Conservation (phyloP, 257 asterid genomes). For the Penstemon newberryi region DNA sequence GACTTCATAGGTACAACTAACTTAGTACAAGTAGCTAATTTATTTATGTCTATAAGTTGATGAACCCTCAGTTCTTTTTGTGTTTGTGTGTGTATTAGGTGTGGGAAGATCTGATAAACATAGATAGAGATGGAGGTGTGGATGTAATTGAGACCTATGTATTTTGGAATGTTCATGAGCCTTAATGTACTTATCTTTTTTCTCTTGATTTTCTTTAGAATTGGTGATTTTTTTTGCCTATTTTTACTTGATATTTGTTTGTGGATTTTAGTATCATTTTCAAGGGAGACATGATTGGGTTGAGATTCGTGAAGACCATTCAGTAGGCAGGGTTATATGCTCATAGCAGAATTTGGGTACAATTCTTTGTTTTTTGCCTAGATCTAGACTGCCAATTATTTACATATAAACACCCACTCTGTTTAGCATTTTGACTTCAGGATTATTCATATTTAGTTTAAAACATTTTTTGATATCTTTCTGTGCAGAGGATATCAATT, state of each 20-base stretch:
- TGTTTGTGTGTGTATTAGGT: slow-evolving; percentile 43
- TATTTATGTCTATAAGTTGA: no score
- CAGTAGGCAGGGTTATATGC: slow-evolving; percentile 83
- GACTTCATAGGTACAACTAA: no score
- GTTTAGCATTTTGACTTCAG: no score
- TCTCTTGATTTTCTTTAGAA: slow-evolving; percentile 2
- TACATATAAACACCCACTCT: not conserved
- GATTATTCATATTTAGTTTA: not conserved
- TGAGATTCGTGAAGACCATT: slow-evolving; percentile 73
- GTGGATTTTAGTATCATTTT: slow-evolving; percentile 66
- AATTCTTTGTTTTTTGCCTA: slow-evolving; percentile 11
- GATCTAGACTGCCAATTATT: slow-evolving; percentile 29
- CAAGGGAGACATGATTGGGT: slow-evolving; percentile 84
- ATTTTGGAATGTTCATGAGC: slow-evolving; percentile 90
- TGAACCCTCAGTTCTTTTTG: no score
- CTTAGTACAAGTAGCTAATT: no score
- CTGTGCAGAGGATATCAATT: slow-evolving; percentile 74
- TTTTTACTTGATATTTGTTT: slow-evolving; percentile 11
- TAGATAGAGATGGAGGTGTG: slow-evolving; percentile 86
- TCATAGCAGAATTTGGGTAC: slow-evolving; percentile 79
- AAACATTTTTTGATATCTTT: not conserved
- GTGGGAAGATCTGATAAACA: slow-evolving; percentile 85
- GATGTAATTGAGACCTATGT: slow-evolving; percentile 86
- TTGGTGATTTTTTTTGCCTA: not conserved
- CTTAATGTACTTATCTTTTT: slow-evolving; percentile 47